These are phyloP conservation scores for Cyclotella cryptica DNA, from an alignment of 108 stramenopile genomes.

Conservation along the genomic window DNA sequence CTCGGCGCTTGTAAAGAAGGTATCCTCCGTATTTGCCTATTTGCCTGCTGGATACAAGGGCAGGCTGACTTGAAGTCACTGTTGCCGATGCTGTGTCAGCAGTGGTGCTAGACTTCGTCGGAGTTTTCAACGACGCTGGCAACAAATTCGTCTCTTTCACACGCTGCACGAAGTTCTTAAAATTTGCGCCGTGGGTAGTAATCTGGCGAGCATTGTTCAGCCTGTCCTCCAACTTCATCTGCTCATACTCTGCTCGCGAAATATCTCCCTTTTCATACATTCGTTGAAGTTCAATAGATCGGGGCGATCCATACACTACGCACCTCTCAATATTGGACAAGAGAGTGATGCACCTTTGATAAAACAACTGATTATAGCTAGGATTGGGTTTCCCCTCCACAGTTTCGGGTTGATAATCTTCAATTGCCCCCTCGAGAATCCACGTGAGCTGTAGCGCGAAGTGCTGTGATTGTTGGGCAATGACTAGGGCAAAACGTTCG, in stretches of 20 bases:
- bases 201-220: constrained; percentile 91
- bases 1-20: constrained; percentile 82
- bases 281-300: constrained; percentile 79
- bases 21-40: constrained; percentile 66
- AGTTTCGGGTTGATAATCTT: constrained; percentile 98
- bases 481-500: constrained; percentile 95
- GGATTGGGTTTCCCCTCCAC: constrained; percentile 87
- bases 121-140: constrained; percentile 33
- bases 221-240: constrained; percentile 92
- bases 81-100: constrained; percentile 7
- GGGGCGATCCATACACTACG: constrained; percentile 90
- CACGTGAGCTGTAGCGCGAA: constrained; percentile 97
- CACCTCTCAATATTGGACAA: constrained; percentile 93
- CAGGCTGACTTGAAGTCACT: constrained; percentile 11
- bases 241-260: constrained; percentile 81
- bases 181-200: constrained; percentile 57
- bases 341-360: constrained; percentile 93
- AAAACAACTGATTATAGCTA: constrained; percentile 87
- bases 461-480: constrained; percentile 97
- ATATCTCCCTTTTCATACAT: constrained; percentile 93
- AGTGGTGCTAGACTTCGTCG: constrained; percentile 28
- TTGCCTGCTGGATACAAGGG: constrained; percentile 21
- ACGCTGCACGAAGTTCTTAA: constrained; percentile 40
- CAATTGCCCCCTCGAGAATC: constrained; percentile 96
- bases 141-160: constrained; percentile 50